phyloP scores from a whole-genome alignment of 1,139 yeast genomes.

The Taphrina wiesneri region DNA sequence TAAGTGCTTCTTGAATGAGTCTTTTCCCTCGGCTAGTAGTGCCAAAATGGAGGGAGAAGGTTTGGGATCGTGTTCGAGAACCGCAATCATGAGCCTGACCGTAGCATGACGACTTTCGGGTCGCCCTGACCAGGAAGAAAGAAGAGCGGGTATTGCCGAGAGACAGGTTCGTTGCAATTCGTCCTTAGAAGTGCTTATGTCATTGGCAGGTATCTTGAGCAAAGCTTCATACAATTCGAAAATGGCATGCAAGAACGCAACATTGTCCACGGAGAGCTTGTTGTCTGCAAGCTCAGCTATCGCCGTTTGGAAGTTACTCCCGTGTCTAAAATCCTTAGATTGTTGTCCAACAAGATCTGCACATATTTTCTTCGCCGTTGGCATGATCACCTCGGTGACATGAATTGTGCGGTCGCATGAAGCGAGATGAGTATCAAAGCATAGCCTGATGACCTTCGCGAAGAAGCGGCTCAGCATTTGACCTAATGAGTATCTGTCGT shows the following conservation, averaged over 20 bases:
- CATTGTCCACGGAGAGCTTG: not conserved
- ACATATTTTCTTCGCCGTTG: not conserved
- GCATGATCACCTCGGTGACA: not conserved
- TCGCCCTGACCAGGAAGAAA: not conserved
- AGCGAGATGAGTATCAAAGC: not conserved
- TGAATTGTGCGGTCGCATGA: not conserved
- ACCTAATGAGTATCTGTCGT: not conserved
- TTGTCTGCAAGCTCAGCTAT: not conserved
- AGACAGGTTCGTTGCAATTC: not conserved
- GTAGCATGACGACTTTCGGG: not conserved
- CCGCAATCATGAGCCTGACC: not conserved
- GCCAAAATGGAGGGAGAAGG: constrained; percentile 58
- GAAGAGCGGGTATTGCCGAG: not conserved
- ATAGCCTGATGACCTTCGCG: not conserved
- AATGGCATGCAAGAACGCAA: not conserved
- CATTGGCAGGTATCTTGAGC: not conserved
- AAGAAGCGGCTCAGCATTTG: not conserved
- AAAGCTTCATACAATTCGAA: not conserved
- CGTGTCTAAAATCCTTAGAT: not conserved
- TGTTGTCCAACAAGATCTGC: not conserved
- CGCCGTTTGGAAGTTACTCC: not conserved
- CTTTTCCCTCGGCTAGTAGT: constrained; percentile 59
- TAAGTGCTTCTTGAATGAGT: constrained; percentile 62
- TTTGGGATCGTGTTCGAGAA: not conserved
- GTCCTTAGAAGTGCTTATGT: not conserved